These are phyloP conservation scores for Eucalyptus tenuipes DNA, from an alignment of 345 rosid species.

Conservation along the genomic window DNA sequence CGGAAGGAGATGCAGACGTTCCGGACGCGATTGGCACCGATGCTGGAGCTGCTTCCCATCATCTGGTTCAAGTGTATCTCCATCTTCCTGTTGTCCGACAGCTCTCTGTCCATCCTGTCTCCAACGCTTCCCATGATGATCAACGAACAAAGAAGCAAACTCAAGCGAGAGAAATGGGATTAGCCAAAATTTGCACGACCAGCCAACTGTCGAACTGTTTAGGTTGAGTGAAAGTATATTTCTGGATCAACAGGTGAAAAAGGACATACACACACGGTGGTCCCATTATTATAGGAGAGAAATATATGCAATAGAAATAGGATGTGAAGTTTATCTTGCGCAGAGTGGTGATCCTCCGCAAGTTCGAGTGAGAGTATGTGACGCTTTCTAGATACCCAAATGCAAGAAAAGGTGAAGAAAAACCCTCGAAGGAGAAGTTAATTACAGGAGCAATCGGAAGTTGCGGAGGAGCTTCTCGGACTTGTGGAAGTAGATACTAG, in stretches of 20 bases:
- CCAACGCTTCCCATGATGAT: background rate
- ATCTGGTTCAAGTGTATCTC: slow-evolving; percentile 76
- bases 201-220: background rate
- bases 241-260: background rate
- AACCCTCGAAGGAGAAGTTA: too few species aligned
- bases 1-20: slow-evolving; percentile 43
- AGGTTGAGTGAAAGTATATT: background rate
- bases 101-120: slow-evolving; percentile 55
- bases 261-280: background rate
- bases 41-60: slow-evolving; percentile 91
- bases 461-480: too few species aligned
- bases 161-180: background rate
- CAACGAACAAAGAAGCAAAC: background rate
- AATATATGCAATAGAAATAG: background rate
- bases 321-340: background rate
- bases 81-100: slow-evolving; percentile 65
- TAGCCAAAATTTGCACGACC: background rate
- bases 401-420: background rate
- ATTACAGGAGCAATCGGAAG: too few species aligned
- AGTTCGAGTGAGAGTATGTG: background rate
- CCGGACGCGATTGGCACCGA: slow-evolving; percentile 40
- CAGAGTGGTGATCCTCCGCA: background rate
- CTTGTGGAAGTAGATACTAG: too few species aligned
- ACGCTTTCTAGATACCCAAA: background rate
- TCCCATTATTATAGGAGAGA: background rate